phyloP scores from a whole-genome alignment of 352 stramenopile genomes.

The Elongisporangium prolatum region DNA sequence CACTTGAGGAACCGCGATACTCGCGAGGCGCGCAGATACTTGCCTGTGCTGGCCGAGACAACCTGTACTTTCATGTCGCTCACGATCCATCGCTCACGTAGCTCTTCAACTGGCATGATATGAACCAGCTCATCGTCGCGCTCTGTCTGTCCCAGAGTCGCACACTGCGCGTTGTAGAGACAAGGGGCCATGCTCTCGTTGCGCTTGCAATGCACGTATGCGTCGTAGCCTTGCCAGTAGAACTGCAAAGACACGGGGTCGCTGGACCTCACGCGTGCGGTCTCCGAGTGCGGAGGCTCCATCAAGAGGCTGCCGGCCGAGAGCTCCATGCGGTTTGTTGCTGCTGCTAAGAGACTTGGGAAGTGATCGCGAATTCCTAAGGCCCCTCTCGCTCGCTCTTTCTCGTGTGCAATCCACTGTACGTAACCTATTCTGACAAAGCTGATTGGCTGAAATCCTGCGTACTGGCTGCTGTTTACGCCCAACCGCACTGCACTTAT shows the following conservation, averaged over 20 bases:
- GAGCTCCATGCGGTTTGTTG: neutral
- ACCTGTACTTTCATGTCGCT: constrained; percentile 61
- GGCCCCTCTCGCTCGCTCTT: neutral
- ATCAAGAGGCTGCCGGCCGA: neutral
- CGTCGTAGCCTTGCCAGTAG: constrained; percentile 66
- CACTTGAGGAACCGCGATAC: constrained; percentile 69
- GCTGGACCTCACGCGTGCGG: constrained; percentile 27
- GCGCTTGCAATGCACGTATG: constrained; percentile 41
- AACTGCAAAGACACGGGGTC: constrained; percentile 56
- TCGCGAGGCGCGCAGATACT: constrained; percentile 53
- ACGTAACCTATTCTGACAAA: neutral
- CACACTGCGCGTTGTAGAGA: constrained; percentile 52
- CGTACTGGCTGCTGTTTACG: neutral
- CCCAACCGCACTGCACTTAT: neutral
- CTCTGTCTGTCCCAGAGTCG: constrained; percentile 6
- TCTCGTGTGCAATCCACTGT: neutral
- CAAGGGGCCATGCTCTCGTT: constrained; percentile 50
- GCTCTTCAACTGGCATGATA: constrained; percentile 44
- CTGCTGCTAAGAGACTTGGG: neutral
- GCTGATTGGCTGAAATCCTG: neutral
- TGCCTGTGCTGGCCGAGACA: constrained; percentile 37
- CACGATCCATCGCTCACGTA: constrained; percentile 49
- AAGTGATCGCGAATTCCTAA: neutral
- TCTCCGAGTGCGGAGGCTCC: neutral
- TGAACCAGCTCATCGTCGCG: constrained; percentile 50